Percentiles rank a stretch among this genome's conserved stretches.
These are phyloP conservation scores for Sextonia rubra DNA, from an alignment of 164 flowering plant genomes.

Conservation along the genomic window DNA sequence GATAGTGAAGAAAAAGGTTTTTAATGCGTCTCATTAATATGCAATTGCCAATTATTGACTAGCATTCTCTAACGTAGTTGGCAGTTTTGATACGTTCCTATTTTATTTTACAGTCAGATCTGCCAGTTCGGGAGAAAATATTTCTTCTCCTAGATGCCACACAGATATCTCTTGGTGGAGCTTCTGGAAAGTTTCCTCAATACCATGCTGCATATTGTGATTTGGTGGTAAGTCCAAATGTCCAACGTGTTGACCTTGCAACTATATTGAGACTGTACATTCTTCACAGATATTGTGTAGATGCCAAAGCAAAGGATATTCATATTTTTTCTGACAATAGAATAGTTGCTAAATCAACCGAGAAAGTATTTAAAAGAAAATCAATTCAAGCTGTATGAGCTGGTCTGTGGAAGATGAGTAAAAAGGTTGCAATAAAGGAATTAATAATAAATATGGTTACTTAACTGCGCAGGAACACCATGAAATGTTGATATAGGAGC, in stretches of 20 bases:
- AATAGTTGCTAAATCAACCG: no score
- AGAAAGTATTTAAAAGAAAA: neutral
- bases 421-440: neutral
- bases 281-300: neutral
- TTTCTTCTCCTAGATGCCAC: conserved; percentile 96
- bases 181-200: conserved; percentile 87
- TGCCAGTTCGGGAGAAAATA: conserved; percentile 77
- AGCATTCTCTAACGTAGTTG: neutral
- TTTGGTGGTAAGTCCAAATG: conserved; percentile 72
- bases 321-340: neutral
- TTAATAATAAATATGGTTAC: no score
- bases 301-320: neutral
- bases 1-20: conserved; percentile 98
- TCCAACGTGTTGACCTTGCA: neutral
- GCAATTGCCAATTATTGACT: neutral
- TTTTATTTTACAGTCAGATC: conserved; percentile 55
- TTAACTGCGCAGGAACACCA: neutral
- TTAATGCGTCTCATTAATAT: neutral
- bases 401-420: neutral
- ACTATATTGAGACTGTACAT: neutral
- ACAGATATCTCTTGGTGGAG: conserved; percentile 92
- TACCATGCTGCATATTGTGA: conserved; percentile 83
- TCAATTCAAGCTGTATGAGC: neutral
- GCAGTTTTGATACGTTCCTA: neutral
- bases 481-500: neutral